Evolutionary conservation across 2,329 filamentous ascomycete species (phyloP), one percentile per base, ranked within the genome.

Genomic region (Aspergillus tubingensis): DNA sequence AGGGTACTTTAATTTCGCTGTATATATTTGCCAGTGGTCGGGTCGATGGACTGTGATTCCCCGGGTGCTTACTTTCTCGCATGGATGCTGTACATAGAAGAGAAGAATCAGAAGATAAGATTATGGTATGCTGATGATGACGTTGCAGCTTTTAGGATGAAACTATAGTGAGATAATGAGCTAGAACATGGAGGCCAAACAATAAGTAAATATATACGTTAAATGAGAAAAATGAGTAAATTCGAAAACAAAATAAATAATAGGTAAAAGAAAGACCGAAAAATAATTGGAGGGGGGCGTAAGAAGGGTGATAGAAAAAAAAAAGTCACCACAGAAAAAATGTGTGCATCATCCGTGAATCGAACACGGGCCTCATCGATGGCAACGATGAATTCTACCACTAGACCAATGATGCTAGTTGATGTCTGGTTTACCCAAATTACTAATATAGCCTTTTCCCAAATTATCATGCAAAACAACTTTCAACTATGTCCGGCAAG

Each of bases 321-420:
- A 19, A 19, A 19, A 19, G 17, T 19, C 17, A 19, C 17, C 17
- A 19, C 8, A 53, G 44, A 54, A 68, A 69, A 62, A 64, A 68
- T 68, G 55, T 23, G 7, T 77, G 76, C 76, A 78, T 77, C 75
- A 76, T 77, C 76, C 76, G 76, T 76, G 76, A 78, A 78, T 78
- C 76, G 76, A 78, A 78, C 76, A 76, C 76, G 76, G 76, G 76
- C 76, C 76, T 77, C 76, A 70, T 78, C 76, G 76, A 78, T 77
- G 75, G 75, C 75, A 77, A 77, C 74, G 74, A 77, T 69, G 74
- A 77, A 77, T 77, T 77, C 75, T 77, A 77, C 75, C 75, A 77
- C 75, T 77, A 77, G 75, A 77, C 75, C 75, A 77, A 76, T 75
- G 73, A 76, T 77, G 75, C 75, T 71, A 3, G 2, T 58, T 44